Base-by-base conservation (phyloP, 78 protist species). In the Dictyostelium capitatum region DNA sequence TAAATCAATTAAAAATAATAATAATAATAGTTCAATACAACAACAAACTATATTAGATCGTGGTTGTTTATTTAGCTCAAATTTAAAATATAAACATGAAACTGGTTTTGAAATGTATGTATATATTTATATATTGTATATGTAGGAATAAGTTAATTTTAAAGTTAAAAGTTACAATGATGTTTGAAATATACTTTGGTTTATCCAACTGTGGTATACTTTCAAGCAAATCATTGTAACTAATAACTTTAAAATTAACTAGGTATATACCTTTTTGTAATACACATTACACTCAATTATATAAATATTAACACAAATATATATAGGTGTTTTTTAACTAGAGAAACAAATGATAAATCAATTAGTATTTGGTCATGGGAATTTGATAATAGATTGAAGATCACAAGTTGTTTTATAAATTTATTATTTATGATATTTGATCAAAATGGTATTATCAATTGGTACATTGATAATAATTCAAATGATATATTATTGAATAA, bases 11-110 rank as follows among this genome's bases (percentile, higher is more conserved):
- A 56, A 20, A 56, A 53, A 53, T 53, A 53, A 14, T 53, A 51
- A 51, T 51, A 20, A 56, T 56, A 56, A 56, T 20, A 20, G 10
- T 19, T 20, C 19, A 14, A 56, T 56, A 20, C 19, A 56, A 56
- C 5, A 56, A 20, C 65, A 56, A 56, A 37, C 43, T 37, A 37
- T 37, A 37, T 37, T 37, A 37, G 43, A 37, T 37, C 43, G 43
- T 37, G 43, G 43, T 37, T 56, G n/a, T 20, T 20, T 56, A 20
- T 56, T 20, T 56, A 56, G 65, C 19, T 56, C 65, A 56, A 56
- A 56, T 56, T 56, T 56, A 56, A 56, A 56, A 56, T 56, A 20
- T 56, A 56, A 56, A 56, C 28, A 56, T 56, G 65, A 56, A 56
- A 56, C 65, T 56, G 65, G 65, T 14, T 56, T n/a, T n/a, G 65